phyloP scores from a whole-genome alignment of 768 basidiomycete species.

The Leccinum olivaceopallidum region DNA sequence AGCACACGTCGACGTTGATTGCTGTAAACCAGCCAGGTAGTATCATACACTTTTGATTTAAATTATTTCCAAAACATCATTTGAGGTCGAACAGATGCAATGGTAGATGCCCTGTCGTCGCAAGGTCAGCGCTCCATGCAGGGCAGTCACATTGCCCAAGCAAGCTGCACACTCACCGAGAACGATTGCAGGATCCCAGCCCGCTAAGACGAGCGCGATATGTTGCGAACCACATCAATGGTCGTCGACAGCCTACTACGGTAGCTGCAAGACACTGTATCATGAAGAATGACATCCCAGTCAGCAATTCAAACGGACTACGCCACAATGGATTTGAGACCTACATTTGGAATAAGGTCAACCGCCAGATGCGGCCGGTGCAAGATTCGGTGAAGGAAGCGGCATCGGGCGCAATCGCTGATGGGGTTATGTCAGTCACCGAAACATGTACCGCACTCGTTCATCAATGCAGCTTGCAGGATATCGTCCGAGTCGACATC shows the following conservation, averaged over 20 bases:
- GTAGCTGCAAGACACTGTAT: constrained; percentile 49
- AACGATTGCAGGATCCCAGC: constrained; percentile 58
- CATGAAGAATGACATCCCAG: constrained; percentile 36
- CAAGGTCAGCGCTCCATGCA: constrained; percentile 1
- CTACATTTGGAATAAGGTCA: constrained; percentile 58
- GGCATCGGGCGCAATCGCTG: constrained; percentile 4
- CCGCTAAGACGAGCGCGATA: constrained; percentile 55
- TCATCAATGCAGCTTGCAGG: constrained; percentile 10
- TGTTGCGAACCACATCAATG: constrained; percentile 58
- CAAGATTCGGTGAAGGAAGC: constrained; percentile 27
- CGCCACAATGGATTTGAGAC: neutral
- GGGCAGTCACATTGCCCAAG: neutral
- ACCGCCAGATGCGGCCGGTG: constrained; percentile 47
- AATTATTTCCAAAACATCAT: constrained; percentile 36
- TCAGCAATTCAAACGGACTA: neutral
- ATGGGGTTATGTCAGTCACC: neutral
- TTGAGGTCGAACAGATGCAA: constrained; percentile 36
- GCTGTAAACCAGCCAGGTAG: neutral
- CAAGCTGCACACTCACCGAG: constrained; percentile 42
- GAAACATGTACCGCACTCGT: neutral
- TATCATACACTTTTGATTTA: neutral
- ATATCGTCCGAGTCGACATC: neutral
- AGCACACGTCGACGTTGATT: neutral
- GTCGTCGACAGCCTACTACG: constrained; percentile 50
- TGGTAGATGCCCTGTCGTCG: constrained; percentile 37